Evolutionary conservation across 768 basidiomycete genomes (phyloP).

Genomic region (Termitomyces sp.): DNA sequence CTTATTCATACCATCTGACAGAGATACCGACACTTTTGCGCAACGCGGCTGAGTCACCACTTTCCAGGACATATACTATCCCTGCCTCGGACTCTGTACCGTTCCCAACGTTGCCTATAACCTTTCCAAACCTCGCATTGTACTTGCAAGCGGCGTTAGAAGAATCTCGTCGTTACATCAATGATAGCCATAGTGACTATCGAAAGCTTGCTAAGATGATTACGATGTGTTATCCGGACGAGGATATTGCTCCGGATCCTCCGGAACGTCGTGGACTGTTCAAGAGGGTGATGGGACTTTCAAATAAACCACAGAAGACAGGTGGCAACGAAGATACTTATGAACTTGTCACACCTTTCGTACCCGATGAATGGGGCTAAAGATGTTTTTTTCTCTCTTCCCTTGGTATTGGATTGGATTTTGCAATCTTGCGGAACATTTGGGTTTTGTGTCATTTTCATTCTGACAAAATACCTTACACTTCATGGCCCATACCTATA

Average conservation of each 20-base stretch:
- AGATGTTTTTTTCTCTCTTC: not conserved
- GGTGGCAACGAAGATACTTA: constrained; percentile 75
- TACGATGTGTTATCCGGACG: constrained; percentile 57
- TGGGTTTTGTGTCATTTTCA: not conserved
- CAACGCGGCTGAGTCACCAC: constrained; percentile 53
- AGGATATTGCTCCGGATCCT: constrained; percentile 21
- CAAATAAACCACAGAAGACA: constrained; percentile 36
- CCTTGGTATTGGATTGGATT: not conserved
- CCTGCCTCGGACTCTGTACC: constrained; percentile 56
- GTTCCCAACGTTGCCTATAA: constrained; percentile 67
- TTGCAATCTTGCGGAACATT: not conserved
- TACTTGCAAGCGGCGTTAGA: constrained; percentile 71
- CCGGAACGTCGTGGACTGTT: constrained; percentile 43
- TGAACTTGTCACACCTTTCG: constrained; percentile 79
- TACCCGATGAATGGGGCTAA: constrained; percentile 69
- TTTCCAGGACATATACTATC: constrained; percentile 69
- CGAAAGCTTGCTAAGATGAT: constrained; percentile 69
- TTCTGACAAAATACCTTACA: not conserved
- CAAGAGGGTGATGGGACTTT: constrained; percentile 56
- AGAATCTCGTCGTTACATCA: constrained; percentile 55
- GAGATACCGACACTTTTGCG: constrained; percentile 56
- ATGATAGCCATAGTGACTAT: constrained; percentile 55
- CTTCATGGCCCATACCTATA: not conserved
- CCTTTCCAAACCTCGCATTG: constrained; percentile 69
- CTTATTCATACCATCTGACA: constrained; percentile 66